These are phyloP conservation scores for Calcarisporium arbuscula DNA, from an alignment of 2,329 filamentous ascomycete genomes.

Conservation along the genomic window DNA sequence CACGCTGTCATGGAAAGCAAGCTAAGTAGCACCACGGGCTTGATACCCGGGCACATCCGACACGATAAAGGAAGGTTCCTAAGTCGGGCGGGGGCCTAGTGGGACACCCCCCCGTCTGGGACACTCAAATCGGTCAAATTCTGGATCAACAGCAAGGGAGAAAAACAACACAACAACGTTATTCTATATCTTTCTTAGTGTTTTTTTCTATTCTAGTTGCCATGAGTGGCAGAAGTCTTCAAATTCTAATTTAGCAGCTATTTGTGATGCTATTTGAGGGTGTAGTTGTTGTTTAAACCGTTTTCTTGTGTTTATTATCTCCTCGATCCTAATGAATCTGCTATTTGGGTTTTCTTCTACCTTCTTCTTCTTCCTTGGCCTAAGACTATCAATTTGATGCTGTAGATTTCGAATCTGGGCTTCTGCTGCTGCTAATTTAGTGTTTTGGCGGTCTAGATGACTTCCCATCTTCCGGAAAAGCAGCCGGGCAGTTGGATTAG, in stretches of 20 bases:
- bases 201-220: constrained; percentile 1
- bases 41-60: too few species aligned
- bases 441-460: constrained; percentile 1
- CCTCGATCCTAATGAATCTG: neutral
- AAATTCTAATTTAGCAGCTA: neutral
- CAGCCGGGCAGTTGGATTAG: neutral
- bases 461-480: constrained; percentile 2
- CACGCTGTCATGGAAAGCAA: too few species aligned
- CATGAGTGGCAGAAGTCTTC: neutral
- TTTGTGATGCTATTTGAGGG: neutral
- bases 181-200: too few species aligned
- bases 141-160: too few species aligned
- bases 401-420: neutral
- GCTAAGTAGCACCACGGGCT: too few species aligned
- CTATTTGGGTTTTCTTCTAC: constrained; percentile 3
- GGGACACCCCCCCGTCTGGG: too few species aligned
- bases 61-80: too few species aligned
- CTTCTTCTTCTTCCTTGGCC: constrained; percentile 1
- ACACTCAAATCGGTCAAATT: too few species aligned
- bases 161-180: too few species aligned
- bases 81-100: too few species aligned
- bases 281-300: neutral
- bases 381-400: neutral
- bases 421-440: neutral
- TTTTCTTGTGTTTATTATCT: constrained; percentile 3